Evolutionary conservation across 169 alveolate genomes (phyloP).

Genomic region (Cyclospora cayetanensis): DNA sequence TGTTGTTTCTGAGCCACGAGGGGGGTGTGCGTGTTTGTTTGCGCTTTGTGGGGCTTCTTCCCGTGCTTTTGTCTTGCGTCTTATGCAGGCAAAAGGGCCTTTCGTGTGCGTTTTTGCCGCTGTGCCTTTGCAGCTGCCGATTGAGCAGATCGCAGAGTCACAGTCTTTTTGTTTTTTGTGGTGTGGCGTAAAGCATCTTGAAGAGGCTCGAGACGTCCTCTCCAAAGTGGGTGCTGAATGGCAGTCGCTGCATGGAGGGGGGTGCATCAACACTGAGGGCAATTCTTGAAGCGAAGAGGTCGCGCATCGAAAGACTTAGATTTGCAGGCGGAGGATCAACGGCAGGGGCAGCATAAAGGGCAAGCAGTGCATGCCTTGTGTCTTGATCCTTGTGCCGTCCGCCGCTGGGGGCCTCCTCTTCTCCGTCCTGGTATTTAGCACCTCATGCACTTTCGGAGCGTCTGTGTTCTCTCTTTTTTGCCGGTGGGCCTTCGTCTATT

Average conservation of each 20-base stretch:
- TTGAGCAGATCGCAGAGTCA: conserved; percentile 89
- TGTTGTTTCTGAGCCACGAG: background rate
- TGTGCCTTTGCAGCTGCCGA: conserved; percentile 81
- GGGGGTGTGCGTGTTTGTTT: background rate
- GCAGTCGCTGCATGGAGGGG: too few relatives aligned
- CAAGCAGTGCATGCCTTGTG: too few relatives aligned
- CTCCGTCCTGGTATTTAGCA: too few relatives aligned
- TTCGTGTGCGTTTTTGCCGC: conserved; percentile 54
- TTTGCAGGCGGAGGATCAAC: too few relatives aligned
- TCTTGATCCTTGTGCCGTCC: too few relatives aligned
- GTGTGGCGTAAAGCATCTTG: conserved; percentile 91
- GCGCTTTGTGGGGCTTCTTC: background rate
- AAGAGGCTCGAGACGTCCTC: conserved; percentile 79
- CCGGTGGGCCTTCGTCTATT: background rate
- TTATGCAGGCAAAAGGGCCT: background rate
- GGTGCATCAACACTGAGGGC: too few relatives aligned
- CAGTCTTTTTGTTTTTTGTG: conserved; percentile 91
- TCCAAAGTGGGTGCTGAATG: background rate
- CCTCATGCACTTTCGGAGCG: background rate
- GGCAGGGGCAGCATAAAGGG: too few relatives aligned
- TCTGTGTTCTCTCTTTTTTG: background rate
- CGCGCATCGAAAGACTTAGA: too few relatives aligned
- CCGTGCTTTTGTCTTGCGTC: background rate
- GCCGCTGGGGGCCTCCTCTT: too few relatives aligned
- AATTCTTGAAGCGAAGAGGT: too few relatives aligned